Conservation (phyloP, 2,329 filamentous ascomycete species). For the Alternaria triticimaculans region DNA sequence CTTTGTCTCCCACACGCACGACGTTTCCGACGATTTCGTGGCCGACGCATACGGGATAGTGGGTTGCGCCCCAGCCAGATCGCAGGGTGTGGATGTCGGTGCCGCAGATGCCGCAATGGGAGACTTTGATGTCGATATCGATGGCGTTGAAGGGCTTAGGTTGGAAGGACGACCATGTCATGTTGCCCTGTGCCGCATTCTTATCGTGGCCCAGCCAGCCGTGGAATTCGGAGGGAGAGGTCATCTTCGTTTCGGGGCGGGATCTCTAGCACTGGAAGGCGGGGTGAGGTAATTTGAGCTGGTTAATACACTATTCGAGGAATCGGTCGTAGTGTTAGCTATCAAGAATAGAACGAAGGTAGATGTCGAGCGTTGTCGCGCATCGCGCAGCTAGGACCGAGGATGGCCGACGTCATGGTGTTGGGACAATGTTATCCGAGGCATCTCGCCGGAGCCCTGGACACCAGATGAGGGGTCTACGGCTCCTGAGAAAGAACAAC, state of each 20-base stretch:
- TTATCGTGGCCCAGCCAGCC: slow-evolving; percentile 64
- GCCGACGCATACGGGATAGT: slow-evolving; percentile 52
- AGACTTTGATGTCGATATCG: slow-evolving; percentile 46
- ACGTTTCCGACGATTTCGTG: slow-evolving; percentile 53
- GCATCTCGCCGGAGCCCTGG: slow-evolving; percentile 10
- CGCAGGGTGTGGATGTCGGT: slow-evolving; percentile 49
- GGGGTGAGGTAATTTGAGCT: not conserved
- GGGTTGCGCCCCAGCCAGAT: slow-evolving; percentile 54
- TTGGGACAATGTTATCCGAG: slow-evolving; percentile 20
- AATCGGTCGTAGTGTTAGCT: not conserved
- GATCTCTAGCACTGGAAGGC: not conserved
- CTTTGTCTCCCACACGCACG: slow-evolving; percentile 43
- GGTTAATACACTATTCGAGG: not conserved
- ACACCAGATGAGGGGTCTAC: slow-evolving; percentile 11
- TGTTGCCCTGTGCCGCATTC: slow-evolving; percentile 59
- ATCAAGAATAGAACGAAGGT: not conserved
- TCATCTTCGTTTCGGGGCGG: slow-evolving; percentile 19
- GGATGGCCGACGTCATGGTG: slow-evolving; percentile 14
- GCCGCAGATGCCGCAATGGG: slow-evolving; percentile 46
- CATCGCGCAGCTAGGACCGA: slow-evolving; percentile 10
- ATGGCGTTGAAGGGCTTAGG: slow-evolving; percentile 49
- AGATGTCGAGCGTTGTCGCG: not conserved
- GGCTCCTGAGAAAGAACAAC: not conserved
- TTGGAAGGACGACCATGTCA: slow-evolving; percentile 60
- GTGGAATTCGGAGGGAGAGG: slow-evolving; percentile 57